Evolutionary conservation across 2,329 filamentous ascomycete genomes (phyloP).

Genomic region (Cytospora mali): DNA sequence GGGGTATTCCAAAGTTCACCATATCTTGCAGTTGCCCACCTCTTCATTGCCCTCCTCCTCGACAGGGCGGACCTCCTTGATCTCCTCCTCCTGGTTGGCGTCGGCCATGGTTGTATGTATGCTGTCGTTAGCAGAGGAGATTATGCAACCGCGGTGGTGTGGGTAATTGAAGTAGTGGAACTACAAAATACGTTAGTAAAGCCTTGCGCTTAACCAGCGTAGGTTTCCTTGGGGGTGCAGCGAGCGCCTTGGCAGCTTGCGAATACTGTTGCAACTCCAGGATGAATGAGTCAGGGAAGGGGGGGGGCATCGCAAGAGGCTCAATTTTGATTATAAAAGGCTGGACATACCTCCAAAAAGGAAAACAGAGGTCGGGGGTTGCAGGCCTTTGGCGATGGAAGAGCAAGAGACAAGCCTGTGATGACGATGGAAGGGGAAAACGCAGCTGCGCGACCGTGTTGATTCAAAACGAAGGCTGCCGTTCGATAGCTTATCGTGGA

Average conservation of each 20-base stretch:
- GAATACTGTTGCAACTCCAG: neutral
- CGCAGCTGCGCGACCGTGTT: constrained; percentile 1
- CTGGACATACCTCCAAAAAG: constrained; percentile 11
- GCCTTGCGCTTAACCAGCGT: neutral
- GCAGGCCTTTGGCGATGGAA: constrained; percentile 4
- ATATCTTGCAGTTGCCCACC: constrained; percentile 40
- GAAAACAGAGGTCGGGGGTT: constrained; percentile 13
- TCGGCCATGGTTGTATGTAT: constrained; percentile 34
- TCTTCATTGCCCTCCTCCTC: constrained; percentile 50
- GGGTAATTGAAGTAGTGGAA: neutral
- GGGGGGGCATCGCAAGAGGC: neutral
- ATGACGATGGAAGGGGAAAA: constrained; percentile 2
- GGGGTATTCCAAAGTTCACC: constrained; percentile 30
- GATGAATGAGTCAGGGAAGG: neutral
- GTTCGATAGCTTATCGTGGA: constrained; percentile 17
- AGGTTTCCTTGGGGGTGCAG: constrained; percentile 7
- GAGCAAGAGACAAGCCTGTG: constrained; percentile 2
- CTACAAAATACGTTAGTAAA: constrained; percentile 11
- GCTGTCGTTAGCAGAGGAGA: constrained; percentile 17
- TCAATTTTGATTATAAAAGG: neutral
- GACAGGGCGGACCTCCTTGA: constrained; percentile 35
- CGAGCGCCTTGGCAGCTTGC: constrained; percentile 12
- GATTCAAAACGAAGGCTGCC: constrained; percentile 16
- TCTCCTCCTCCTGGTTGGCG: constrained; percentile 37
- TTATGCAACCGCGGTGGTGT: neutral